Base-by-base conservation (phyloP, 139 green algal genomes). In the Chlorella sp. region DNA sequence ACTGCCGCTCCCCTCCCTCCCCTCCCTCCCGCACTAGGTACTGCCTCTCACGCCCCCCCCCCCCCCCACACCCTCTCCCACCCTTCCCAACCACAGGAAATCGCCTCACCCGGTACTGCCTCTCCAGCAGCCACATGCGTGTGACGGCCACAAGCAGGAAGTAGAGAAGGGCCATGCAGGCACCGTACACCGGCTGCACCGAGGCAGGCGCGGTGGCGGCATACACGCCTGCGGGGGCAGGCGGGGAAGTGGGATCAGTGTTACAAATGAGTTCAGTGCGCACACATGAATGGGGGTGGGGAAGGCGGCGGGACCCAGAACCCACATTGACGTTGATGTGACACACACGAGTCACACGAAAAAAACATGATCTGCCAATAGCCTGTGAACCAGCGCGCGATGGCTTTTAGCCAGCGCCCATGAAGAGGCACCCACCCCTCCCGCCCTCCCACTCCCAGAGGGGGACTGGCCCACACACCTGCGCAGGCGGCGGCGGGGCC, bases 61-160 rank as follows among this genome's bases (percentile, higher is more conserved):
- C 60, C 60, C 14, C 60, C 14, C 60, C 15, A 68, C 60, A 68
- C 60, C 18, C 14, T 18, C 14, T 14, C 60, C 60, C 60, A 14
- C 14, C 60, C 60, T 18, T 68, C 18, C 60, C 64, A 28, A 12
- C 21, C 64, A 12, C 5, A 26, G 14, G 15, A n/a, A n/a, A n/a
- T n/a, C n/a, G n/a, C n/a, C 64, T 71, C 64, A 94, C 93, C 91
- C 92, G 89, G 78, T 92, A 96, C 24, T 88, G 79, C 21, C 80
- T 48, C 86, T 96, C 94, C 76, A 95, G 22, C 60, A 92, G 64
- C 14, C 60, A 60, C 5, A n/a, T 83, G 11, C 94, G 88, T 19
- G 86, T 79, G 1, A 83, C 76, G 36, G 86, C 61, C 18, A 96
- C 24, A 11, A 91, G 36, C 39, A 89, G 37, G 0, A 40, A 86